Conservation (phyloP, 2,329 filamentous ascomycete genomes). For the Intubia oerlemansii region DNA sequence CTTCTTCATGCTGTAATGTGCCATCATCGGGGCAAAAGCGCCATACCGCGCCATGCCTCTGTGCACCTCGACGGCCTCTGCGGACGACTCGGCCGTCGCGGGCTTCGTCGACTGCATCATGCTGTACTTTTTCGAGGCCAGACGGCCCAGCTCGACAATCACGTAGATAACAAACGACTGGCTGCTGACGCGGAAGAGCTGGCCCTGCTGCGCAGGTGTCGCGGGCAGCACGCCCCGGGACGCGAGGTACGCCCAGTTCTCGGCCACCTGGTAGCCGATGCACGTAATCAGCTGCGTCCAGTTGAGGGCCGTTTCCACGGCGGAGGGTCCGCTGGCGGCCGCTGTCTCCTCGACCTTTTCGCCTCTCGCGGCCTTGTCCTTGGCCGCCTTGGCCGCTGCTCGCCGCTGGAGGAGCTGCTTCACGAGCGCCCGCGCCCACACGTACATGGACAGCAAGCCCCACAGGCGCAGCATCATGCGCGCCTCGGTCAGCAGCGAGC, state of each 20-base stretch:
- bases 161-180: constrained; percentile 68
- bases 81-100: constrained; percentile 16
- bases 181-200: constrained; percentile 49
- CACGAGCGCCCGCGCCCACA: constrained; percentile 36
- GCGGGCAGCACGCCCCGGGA: constrained; percentile 48
- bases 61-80: constrained; percentile 33
- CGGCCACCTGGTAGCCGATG: constrained; percentile 52
- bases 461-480: constrained; percentile 58
- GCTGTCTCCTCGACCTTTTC: constrained; percentile 11
- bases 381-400: constrained; percentile 10
- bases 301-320: constrained; percentile 27
- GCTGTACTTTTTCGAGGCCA: constrained; percentile 23
- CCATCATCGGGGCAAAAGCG: constrained; percentile 61
- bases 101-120: constrained; percentile 18
- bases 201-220: constrained; percentile 31
- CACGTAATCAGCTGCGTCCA: constrained; percentile 48
- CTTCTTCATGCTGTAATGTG: constrained; percentile 60
- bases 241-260: constrained; percentile 65
- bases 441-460: constrained; percentile 53
- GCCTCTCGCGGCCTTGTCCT: not conserved
- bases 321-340: constrained; percentile 19
- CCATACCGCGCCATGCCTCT: constrained; percentile 46
- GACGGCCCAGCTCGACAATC: constrained; percentile 48
- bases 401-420: constrained; percentile 8
- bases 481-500: constrained; percentile 45